Conservation (phyloP, 2,329 filamentous ascomycete species). For the Calonectria ilicicola region DNA sequence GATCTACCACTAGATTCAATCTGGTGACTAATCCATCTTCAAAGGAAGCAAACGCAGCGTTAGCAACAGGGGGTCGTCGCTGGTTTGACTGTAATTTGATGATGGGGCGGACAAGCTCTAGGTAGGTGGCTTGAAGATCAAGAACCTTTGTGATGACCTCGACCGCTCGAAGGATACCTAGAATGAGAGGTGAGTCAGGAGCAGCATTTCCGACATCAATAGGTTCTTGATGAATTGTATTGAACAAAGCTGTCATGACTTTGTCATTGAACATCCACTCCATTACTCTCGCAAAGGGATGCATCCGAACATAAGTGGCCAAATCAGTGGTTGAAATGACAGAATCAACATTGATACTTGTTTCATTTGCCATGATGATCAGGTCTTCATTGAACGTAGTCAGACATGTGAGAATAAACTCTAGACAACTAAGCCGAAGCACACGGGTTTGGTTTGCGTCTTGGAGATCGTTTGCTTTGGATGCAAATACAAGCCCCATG, state of each 20-base stretch:
- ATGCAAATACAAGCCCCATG: slow-evolving; percentile 80
- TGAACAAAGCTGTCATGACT: slow-evolving; percentile 83
- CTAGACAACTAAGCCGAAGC: slow-evolving; percentile 82
- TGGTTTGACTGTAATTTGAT: slow-evolving; percentile 75
- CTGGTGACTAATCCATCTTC: slow-evolving; percentile 91
- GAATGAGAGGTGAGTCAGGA: slow-evolving; percentile 83
- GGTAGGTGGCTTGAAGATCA: slow-evolving; percentile 90
- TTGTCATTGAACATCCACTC: slow-evolving; percentile 98
- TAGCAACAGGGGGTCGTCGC: slow-evolving; percentile 71
- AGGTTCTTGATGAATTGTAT: slow-evolving; percentile 81
- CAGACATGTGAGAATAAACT: slow-evolving; percentile 84
- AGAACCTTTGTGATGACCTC: slow-evolving; percentile 86
- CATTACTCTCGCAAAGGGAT: slow-evolving; percentile 95
- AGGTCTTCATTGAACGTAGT: slow-evolving; percentile 94
- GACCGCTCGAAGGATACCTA: slow-evolving; percentile 83
- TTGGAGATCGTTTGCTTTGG: slow-evolving; percentile 72
- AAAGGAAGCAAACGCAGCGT: slow-evolving; percentile 83
- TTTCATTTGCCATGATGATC: slow-evolving; percentile 85
- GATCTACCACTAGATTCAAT: slow-evolving; percentile 80
- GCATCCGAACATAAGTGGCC: slow-evolving; percentile 83
- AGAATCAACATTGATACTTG: slow-evolving; percentile 79
- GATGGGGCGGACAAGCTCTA: slow-evolving; percentile 86
- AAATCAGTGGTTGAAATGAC: slow-evolving; percentile 81
- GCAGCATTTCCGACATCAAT: slow-evolving; percentile 78
- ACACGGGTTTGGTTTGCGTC: slow-evolving; percentile 78